A percentile compares a stretch with the other conserved stretches of the same genome.
These are phyloP conservation scores for Plasmodium coatneyi DNA, from an alignment of 169 alveolate genomes.

Conservation along the genomic window DNA sequence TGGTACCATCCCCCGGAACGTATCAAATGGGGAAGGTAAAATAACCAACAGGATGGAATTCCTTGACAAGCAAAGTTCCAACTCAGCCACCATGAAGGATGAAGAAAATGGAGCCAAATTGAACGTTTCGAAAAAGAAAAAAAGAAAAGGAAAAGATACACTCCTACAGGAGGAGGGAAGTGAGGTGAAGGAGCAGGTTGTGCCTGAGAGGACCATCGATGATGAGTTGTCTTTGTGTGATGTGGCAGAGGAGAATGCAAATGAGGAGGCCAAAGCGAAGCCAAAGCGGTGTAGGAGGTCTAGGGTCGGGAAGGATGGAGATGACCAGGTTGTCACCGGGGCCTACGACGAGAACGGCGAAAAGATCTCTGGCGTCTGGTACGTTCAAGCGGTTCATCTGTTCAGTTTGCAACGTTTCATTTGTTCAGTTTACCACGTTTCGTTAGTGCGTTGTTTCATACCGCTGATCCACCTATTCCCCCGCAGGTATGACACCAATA, in stretches of 20 bases:
- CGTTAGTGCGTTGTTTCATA: background rate
- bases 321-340: constrained; percentile 52
- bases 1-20: background rate
- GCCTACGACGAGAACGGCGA: constrained; percentile 73
- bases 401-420: background rate
- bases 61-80: background rate
- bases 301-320: constrained; percentile 6
- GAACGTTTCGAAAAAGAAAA: constrained; percentile 20
- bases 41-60: background rate
- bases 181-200: background rate
- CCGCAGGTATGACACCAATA: constrained; percentile 56
- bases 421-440: background rate
- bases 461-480: background rate
- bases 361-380: constrained; percentile 70
- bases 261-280: background rate
- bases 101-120: background rate
- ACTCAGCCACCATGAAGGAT: background rate
- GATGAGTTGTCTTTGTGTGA: background rate
- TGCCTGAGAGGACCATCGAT: background rate
- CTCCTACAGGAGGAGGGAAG: background rate
- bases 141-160: constrained; percentile 38
- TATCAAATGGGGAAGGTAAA: background rate
- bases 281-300: constrained; percentile 8
- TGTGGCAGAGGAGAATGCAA: background rate
- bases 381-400: background rate